A percentile compares a stretch with the other conserved stretches of the same genome.
These are phyloP conservation scores for Tylopilus subfusipes DNA, from an alignment of 768 basidiomycete genomes.

Conservation along the genomic window DNA sequence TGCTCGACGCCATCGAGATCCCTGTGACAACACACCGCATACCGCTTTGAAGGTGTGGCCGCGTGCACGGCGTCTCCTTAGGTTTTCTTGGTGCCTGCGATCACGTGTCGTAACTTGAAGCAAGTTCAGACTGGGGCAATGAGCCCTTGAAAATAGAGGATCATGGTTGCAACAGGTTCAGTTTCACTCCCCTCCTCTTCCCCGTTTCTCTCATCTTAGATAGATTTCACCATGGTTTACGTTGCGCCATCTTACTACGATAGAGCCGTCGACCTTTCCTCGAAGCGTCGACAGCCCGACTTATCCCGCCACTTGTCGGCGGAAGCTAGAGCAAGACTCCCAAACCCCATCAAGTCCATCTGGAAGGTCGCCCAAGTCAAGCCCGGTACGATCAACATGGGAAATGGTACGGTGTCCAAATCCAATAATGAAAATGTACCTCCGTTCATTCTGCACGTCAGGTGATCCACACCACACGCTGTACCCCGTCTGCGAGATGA, in stretches of 20 bases:
- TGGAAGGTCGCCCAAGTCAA: conserved; percentile 36
- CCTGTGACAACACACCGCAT: background rate
- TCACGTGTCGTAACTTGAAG: background rate
- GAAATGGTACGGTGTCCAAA: conserved; percentile 27
- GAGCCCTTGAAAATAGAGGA: conserved; percentile 10
- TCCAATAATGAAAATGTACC: background rate
- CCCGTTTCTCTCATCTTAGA: background rate
- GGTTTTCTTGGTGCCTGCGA: too few relatives aligned
- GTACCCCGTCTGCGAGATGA: conserved; percentile 34
- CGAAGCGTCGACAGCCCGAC: conserved; percentile 29
- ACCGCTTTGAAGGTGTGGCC: background rate
- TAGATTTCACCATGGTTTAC: conserved; percentile 23
- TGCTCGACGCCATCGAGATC: background rate
- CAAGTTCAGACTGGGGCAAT: background rate
- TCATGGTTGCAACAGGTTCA: background rate
- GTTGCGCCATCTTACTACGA: conserved; percentile 17
- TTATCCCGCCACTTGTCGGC: conserved; percentile 33
- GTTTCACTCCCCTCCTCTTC: background rate
- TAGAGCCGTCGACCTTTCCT: conserved; percentile 5
- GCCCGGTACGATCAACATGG: conserved; percentile 36
- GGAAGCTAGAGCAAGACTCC: conserved; percentile 33
- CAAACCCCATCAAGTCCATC: conserved; percentile 37
- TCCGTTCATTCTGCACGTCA: conserved; percentile 2
- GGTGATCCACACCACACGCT: conserved; percentile 35
- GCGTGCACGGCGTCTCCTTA: background rate